These are phyloP conservation scores for Eleusine indica DNA, from an alignment of 176 grass and related monocot genomes.

Conservation along the genomic window DNA sequence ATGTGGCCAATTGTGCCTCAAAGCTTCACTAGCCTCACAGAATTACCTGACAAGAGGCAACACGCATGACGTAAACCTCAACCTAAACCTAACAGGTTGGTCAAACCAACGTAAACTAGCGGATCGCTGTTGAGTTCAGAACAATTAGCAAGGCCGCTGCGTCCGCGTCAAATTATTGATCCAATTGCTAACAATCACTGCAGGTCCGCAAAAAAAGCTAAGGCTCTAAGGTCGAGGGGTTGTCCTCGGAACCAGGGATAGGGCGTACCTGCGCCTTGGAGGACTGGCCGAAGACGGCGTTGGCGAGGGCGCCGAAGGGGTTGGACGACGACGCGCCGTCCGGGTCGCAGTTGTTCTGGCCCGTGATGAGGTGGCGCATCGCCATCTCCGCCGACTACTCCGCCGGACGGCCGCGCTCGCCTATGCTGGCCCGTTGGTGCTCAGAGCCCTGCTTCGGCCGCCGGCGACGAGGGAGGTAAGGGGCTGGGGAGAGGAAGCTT, in stretches of 20 bases:
- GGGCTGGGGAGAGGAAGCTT: conserved; percentile 18
- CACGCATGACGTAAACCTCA: not conserved
- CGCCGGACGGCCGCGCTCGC: not conserved
- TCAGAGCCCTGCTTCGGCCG: not conserved
- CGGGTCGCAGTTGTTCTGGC: conserved; percentile 69
- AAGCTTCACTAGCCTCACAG: not conserved
- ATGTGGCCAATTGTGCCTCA: not conserved
- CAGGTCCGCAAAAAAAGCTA: not conserved
- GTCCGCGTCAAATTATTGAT: not conserved
- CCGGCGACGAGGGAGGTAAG: conserved; percentile 32
- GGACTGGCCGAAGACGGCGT: conserved; percentile 77
- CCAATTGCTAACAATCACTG: not conserved
- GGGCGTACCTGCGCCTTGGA: conserved; percentile 66
- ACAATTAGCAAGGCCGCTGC: not conserved
- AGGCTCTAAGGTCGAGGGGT: not conserved
- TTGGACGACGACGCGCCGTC: conserved; percentile 86
- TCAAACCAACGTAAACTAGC: not conserved
- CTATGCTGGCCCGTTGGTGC: not conserved
- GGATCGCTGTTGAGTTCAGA: not conserved
- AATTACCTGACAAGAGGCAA: not conserved
- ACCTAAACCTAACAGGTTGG: conserved; percentile 2
- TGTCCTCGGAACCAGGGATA: not conserved
- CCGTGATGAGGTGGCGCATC: conserved; percentile 83
- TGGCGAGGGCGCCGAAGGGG: conserved; percentile 71
- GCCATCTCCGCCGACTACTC: conserved; percentile 59